A percentile compares a stretch with the other conserved stretches of the same genome.
Conservation (phyloP, 1,139 yeast species). For the Debaryomyces udenii region DNA sequence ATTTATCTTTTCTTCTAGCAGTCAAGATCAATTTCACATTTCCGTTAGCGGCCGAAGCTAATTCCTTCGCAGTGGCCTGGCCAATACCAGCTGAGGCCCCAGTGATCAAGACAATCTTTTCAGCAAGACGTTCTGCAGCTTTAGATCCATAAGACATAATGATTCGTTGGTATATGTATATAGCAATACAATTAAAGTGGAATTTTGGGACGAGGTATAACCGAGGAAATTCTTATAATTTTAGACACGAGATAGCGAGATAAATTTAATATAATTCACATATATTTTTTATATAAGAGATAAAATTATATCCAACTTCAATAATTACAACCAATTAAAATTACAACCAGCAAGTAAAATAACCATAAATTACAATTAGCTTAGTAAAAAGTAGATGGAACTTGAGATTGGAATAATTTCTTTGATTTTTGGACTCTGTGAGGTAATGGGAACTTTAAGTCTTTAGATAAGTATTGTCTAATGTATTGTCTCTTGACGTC, state of each 20-base stretch:
- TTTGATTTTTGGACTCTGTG: slow-evolving; percentile 96
- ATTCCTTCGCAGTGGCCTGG: slow-evolving; percentile 43
- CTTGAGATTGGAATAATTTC: slow-evolving; percentile 86
- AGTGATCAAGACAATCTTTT: slow-evolving; percentile 64
- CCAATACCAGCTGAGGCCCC: slow-evolving; percentile 77
- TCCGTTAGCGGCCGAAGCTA: slow-evolving; percentile 44
- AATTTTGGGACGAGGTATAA: slow-evolving; percentile 2
- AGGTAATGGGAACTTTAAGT: slow-evolving; percentile 99
- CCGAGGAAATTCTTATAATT: neutral
- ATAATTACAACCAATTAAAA: slow-evolving; percentile 18
- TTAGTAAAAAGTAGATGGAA: slow-evolving; percentile 97
- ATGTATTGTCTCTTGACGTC: slow-evolving; percentile 99
- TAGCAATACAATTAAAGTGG: neutral
- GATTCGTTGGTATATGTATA: neutral
- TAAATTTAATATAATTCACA: slow-evolving; percentile 11
- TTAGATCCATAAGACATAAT: slow-evolving; percentile 52
- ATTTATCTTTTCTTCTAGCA: slow-evolving; percentile 45
- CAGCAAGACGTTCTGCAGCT: slow-evolving; percentile 62
- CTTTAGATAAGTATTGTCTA: slow-evolving; percentile 94
- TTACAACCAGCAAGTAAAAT: slow-evolving; percentile 18
- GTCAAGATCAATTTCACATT: slow-evolving; percentile 42
- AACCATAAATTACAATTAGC: slow-evolving; percentile 14
- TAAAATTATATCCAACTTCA: slow-evolving; percentile 16
- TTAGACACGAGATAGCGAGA: neutral
- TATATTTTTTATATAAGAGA: slow-evolving; percentile 16